A percentile compares a stretch with the other conserved stretches of the same genome.
phyloP scores from a whole-genome alignment of 495 filamentous ascomycete species.

The Aspergillus biplanus region DNA sequence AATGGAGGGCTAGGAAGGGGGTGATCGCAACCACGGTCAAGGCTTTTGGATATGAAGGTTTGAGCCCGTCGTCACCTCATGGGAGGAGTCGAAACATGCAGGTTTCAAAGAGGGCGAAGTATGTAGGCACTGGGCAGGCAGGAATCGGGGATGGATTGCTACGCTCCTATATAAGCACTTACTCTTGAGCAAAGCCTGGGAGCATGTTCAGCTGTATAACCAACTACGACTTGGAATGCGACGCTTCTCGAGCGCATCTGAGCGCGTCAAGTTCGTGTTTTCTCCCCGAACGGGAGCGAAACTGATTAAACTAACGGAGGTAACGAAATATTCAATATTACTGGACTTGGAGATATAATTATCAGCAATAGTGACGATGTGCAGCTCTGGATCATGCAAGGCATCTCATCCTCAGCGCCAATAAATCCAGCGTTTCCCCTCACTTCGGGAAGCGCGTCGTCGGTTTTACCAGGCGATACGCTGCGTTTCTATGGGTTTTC shows the following conservation, averaged over 20 bases:
- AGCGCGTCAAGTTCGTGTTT: slow-evolving; percentile 29
- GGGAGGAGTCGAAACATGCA: slow-evolving; percentile 23
- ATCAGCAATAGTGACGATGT: slow-evolving; percentile 1
- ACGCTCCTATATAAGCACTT: slow-evolving; percentile 12
- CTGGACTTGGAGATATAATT: neutral
- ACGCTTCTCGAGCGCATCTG: slow-evolving; percentile 3
- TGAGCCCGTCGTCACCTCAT: slow-evolving; percentile 9
- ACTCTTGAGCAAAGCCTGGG: neutral
- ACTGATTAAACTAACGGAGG: neutral
- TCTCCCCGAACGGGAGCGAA: neutral
- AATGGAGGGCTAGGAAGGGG: slow-evolving; percentile 20
- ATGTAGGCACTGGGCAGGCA: neutral
- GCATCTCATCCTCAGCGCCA: slow-evolving; percentile 18
- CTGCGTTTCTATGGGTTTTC: neutral
- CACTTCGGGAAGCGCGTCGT: slow-evolving; percentile 14
- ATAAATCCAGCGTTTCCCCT: slow-evolving; percentile 20
- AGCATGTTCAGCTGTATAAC: neutral
- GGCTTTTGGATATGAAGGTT: slow-evolving; percentile 4
- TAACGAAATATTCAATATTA: neutral
- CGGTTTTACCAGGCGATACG: slow-evolving; percentile 4
- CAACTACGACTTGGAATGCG: neutral
- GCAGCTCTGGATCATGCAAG: slow-evolving; percentile 16
- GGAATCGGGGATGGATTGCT: slow-evolving; percentile 11
- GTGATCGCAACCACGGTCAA: neutral
- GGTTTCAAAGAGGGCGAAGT: slow-evolving; percentile 11